Percentiles rank a stretch among this genome's conserved stretches.
Evolutionary conservation across 192 early-diverging fungal species (phyloP).

Genomic region (Dissophora globulifera): DNA sequence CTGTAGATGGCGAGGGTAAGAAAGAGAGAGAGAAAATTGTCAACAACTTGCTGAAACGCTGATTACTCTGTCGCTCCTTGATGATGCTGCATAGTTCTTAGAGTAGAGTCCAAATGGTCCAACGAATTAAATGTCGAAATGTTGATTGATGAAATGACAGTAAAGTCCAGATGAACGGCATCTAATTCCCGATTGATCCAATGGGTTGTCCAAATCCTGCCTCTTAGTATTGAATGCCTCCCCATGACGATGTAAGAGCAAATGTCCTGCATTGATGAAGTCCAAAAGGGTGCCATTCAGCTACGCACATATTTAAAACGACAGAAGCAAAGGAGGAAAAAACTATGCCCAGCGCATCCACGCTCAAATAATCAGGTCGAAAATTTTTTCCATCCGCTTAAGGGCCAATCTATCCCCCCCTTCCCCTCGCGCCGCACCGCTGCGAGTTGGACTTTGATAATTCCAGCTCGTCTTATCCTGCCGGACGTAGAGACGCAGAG

Average conservation of each 20-base stretch:
- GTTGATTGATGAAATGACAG: background rate
- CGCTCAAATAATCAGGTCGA: conserved; percentile 15
- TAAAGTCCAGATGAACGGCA: conserved; percentile 1
- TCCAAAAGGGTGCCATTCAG: conserved; percentile 2
- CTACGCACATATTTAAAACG: conserved; percentile 48
- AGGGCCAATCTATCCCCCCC: too few species aligned
- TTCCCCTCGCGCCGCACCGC: too few species aligned
- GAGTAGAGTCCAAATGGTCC: too few species aligned
- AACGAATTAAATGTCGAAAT: conserved; percentile 19
- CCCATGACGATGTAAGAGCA: too few species aligned
- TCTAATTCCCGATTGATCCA: conserved; percentile 2
- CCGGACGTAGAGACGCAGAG: too few species aligned
- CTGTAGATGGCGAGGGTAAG: conserved; percentile 51
- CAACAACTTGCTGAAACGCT: conserved; percentile 6
- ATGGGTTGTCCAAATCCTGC: too few species aligned
- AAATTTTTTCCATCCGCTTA: conserved; percentile 40
- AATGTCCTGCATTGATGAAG: too few species aligned
- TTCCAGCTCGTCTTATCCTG: too few species aligned
- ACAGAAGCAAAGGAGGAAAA: conserved; percentile 51
- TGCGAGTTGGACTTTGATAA: too few species aligned
- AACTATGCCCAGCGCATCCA: background rate
- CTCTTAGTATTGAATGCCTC: too few species aligned
- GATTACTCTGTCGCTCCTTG: too few species aligned
- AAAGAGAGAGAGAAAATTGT: conserved; percentile 1
- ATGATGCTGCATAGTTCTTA: too few species aligned